Evolutionary conservation across 108 stramenopile species (phyloP).

Genomic region (Cylindrotheca closterium): DNA sequence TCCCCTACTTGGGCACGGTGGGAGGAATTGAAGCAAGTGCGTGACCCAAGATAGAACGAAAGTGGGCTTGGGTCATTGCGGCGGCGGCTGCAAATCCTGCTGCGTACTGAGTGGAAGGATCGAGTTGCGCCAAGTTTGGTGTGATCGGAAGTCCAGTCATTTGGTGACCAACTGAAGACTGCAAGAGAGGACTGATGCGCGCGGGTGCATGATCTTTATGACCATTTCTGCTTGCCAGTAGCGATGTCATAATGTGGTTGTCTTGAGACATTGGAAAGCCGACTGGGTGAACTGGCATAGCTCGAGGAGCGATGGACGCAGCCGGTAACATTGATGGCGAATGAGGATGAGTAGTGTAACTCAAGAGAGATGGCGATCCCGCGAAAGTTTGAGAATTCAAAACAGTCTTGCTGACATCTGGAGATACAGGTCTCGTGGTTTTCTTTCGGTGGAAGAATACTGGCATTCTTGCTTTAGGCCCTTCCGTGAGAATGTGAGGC

Average conservation of each 20-base stretch:
- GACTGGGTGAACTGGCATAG: neutral
- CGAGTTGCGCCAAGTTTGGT: neutral
- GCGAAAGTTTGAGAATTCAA: neutral
- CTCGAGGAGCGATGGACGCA: neutral
- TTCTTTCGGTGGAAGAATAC: slow-evolving; percentile 25
- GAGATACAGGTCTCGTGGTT: too few species aligned
- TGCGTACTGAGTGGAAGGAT: slow-evolving; percentile 39
- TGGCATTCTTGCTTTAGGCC: slow-evolving; percentile 75
- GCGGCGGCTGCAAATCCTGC: slow-evolving; percentile 66
- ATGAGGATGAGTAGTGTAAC: too few species aligned
- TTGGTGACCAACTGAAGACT: neutral
- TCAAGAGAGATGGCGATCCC: too few species aligned
- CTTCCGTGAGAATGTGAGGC: slow-evolving; percentile 51
- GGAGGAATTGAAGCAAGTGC: slow-evolving; percentile 13
- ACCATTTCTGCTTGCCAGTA: neutral
- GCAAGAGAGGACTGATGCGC: neutral
- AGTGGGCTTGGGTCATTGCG: slow-evolving; percentile 37
- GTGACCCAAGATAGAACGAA: slow-evolving; percentile 35
- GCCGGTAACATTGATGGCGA: too few species aligned
- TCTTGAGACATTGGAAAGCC: neutral
- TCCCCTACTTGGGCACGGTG: neutral
- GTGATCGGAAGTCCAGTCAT: neutral
- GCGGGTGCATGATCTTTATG: neutral
- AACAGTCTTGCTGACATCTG: too few species aligned
- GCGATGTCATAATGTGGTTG: neutral